Base-by-base conservation (phyloP, 345 rosid species). In the Cardamine chenopodiifolia region DNA sequence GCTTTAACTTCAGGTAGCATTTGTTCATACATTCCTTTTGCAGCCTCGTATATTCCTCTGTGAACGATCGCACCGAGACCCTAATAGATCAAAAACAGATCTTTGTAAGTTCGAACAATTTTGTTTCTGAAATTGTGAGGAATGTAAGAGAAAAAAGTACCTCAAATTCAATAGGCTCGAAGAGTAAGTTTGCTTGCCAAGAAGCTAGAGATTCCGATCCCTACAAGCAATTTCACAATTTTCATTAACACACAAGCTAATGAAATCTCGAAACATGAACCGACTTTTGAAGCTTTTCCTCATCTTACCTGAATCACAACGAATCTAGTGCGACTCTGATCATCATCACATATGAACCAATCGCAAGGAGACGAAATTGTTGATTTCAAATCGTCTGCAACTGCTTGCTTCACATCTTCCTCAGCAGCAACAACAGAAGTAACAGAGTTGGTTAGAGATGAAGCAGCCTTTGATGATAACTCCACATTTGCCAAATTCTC, bases 301-400 rank as follows among this genome's bases (percentile, higher is more conserved):
- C 15, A 1, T 44, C 48, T 58, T 66, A 94, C 98, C 97, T 95
- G 99, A 79, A 95, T 89, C 48, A 86, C 96, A 74, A 95, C 71
- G 86, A 84, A 87, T 84, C 97, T 86, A 42, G 97, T 91, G 44
- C 62, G 81, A 70, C 80, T 83, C 56, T 80, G 84, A 76, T 89
- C 93, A 80, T 92, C 97, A 53, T 95, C 99, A 26, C 99, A 90
- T 28, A 92, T 87, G 73, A 90, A 92, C 99, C 99, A 95, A 77
- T 89, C 96, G 19, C 97, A 92, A 17, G 97, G 97, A 7, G 97
- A 90, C n/a, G 91, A 92, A 59, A 29, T 68, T 1, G 86, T 79
- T 2, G 97, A 92, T 56, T 84, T 90, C 72, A 95, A 70, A 81
- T 85, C 96, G 77, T 95, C 96, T 12, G 97, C 99, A 74, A 95